A percentile compares a stretch with the other conserved stretches of the same genome.
phyloP scores from a whole-genome alignment of 371 early-diverging fungal genomes.

The Mortierella sp. region DNA sequence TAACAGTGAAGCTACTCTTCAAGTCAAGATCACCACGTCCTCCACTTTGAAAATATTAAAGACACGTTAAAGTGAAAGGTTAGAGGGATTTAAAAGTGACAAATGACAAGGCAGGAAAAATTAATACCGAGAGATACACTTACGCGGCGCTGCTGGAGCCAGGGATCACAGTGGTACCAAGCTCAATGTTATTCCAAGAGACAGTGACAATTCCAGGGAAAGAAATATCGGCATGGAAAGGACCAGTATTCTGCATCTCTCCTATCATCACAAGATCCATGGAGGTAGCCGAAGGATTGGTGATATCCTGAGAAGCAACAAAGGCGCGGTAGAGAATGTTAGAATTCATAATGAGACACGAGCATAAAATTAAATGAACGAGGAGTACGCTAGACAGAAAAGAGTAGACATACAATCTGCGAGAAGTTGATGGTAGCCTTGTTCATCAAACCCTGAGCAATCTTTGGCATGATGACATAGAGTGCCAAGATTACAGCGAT shows the following conservation, averaged over 20 bases:
- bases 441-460: conserved; percentile 63
- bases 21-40: conserved; percentile 63
- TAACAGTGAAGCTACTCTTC: conserved; percentile 60
- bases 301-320: conserved; percentile 20
- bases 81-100: no score
- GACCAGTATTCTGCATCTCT: conserved; percentile 67
- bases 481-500: conserved; percentile 65
- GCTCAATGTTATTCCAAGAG: conserved; percentile 62
- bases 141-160: conserved; percentile 48
- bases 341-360: neutral
- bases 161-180: conserved; percentile 66
- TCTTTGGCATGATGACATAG: conserved; percentile 73
- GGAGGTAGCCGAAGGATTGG: conserved; percentile 25
- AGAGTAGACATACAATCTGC: conserved; percentile 31
- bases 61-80: no score
- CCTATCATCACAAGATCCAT: conserved; percentile 66
- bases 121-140: conserved; percentile 9
- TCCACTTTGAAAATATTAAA: no score
- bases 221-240: conserved; percentile 66
- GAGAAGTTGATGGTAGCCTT: conserved; percentile 41
- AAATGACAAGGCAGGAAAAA: neutral
- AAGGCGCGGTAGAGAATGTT: conserved; percentile 22
- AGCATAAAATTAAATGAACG: no score
- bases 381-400: no score
- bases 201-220: conserved; percentile 68